These are phyloP conservation scores for Crucihimalaya himalaica DNA, from an alignment of 345 rosid species.

Conservation along the genomic window DNA sequence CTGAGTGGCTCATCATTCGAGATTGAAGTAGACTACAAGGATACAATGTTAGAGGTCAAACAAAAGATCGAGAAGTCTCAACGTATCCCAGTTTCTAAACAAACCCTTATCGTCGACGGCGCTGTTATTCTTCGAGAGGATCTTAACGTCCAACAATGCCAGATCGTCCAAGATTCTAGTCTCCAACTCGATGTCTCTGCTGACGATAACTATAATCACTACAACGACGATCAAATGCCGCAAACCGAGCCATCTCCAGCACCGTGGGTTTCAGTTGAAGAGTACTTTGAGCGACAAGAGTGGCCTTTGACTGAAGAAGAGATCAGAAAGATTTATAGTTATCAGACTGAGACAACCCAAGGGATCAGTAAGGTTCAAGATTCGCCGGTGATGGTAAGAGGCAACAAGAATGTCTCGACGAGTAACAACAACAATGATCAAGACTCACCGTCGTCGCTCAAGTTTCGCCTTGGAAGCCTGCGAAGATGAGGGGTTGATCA, in stretches of 20 bases:
- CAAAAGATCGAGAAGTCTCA: conserved; percentile 62
- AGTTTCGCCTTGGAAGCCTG: background rate
- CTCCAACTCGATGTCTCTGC: conserved; percentile 54
- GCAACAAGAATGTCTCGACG: background rate
- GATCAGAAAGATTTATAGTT: background rate
- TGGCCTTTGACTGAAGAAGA: background rate
- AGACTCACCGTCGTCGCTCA: conserved; percentile 12
- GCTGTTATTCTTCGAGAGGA: conserved; percentile 49
- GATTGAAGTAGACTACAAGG: conserved; percentile 58
- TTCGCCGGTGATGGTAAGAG: conserved; percentile 5
- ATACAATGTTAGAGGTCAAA: conserved; percentile 66
- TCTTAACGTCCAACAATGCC: conserved; percentile 43
- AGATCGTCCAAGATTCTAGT: conserved; percentile 53
- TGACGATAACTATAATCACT: no score
- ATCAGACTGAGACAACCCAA: background rate
- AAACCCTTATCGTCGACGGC: conserved; percentile 61
- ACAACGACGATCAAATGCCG: no score
- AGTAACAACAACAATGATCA: conserved; percentile 27
- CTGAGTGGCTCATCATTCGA: conserved; percentile 50
- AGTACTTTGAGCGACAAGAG: background rate
- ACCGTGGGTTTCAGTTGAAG: no score
- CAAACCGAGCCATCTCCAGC: no score
- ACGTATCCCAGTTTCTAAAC: conserved; percentile 49
- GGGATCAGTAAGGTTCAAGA: conserved; percentile 43
- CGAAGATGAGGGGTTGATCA: background rate